Conservation (phyloP, 1,284 basidiomycete genomes). For the Cryptococcus deneoformans region DNA sequence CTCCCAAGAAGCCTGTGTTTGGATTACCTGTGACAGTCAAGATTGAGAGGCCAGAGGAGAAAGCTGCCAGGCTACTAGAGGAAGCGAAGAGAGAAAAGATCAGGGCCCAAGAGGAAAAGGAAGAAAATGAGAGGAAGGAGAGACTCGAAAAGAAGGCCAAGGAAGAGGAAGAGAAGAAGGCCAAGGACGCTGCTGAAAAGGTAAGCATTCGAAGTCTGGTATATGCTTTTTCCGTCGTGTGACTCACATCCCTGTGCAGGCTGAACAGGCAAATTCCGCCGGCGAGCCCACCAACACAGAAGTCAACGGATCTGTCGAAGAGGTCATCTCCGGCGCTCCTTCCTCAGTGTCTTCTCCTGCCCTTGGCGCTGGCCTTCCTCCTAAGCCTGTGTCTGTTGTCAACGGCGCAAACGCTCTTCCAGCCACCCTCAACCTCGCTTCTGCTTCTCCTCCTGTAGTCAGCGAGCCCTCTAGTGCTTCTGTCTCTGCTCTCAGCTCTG, state of each 20-base stretch:
- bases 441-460: constrained; percentile 33
- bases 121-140: constrained; percentile 46
- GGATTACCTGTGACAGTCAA: constrained; percentile 46
- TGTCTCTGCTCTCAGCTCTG: constrained; percentile 67
- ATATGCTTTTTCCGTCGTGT: neutral
- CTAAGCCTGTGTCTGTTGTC: constrained; percentile 44
- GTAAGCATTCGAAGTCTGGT: constrained; percentile 38
- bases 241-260: constrained; percentile 13
- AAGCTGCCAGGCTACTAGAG: constrained; percentile 44
- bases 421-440: constrained; percentile 66
- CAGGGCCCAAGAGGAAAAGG: constrained; percentile 40
- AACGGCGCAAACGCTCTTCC: constrained; percentile 51
- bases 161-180: constrained; percentile 43
- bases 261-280: constrained; percentile 27
- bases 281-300: too few species aligned
- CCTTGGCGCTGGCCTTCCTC: constrained; percentile 44
- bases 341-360: constrained; percentile 1
- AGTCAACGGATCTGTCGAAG: too few species aligned
- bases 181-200: constrained; percentile 44
- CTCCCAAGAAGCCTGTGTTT: constrained; percentile 34
- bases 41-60: constrained; percentile 55
- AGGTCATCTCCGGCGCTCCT: too few species aligned
- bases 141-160: constrained; percentile 36
- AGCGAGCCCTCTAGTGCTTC: constrained; percentile 35
- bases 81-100: constrained; percentile 42